These are phyloP conservation scores for Oxyria digyna DNA, from an alignment of 148 eudicot genomes.

Conservation along the genomic window DNA sequence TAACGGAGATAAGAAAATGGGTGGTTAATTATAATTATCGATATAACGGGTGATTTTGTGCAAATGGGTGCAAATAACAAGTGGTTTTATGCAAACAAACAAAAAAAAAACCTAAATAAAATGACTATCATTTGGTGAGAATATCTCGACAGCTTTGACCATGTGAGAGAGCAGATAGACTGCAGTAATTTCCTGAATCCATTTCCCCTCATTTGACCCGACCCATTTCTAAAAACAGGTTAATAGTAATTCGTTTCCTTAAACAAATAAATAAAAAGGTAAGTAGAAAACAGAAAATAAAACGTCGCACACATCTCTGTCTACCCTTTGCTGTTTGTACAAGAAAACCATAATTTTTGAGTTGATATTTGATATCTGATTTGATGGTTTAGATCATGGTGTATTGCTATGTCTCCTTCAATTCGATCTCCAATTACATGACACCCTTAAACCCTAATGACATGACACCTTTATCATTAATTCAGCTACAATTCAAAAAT, in stretches of 20 bases:
- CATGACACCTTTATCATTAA: neutral
- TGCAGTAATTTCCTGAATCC: constrained; percentile 7
- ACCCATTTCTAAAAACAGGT: constrained; percentile 4
- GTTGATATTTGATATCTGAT: neutral
- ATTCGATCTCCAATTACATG: neutral
- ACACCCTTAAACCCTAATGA: constrained; percentile 2
- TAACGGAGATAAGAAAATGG: too few relatives aligned
- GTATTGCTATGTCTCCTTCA: constrained; percentile 2
- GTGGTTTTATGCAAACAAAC: too few relatives aligned
- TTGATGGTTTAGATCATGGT: constrained; percentile 4
- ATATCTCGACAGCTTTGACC: neutral
- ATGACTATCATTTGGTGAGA: too few relatives aligned
- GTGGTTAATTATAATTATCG: too few relatives aligned
- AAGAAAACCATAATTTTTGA: neutral
- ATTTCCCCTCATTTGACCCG: constrained; percentile 3
- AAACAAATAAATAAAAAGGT: neutral
- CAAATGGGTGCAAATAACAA: too few relatives aligned
- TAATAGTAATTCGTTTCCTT: neutral
- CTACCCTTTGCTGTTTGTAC: neutral
- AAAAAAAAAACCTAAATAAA: too few relatives aligned
- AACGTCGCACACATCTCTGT: neutral
- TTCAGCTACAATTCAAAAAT: too few relatives aligned
- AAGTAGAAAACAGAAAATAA: neutral
- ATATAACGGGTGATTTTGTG: too few relatives aligned
- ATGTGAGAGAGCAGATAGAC: neutral